Conservation (phyloP, 306 rosid species). For the Hippophae gyantsensis region DNA sequence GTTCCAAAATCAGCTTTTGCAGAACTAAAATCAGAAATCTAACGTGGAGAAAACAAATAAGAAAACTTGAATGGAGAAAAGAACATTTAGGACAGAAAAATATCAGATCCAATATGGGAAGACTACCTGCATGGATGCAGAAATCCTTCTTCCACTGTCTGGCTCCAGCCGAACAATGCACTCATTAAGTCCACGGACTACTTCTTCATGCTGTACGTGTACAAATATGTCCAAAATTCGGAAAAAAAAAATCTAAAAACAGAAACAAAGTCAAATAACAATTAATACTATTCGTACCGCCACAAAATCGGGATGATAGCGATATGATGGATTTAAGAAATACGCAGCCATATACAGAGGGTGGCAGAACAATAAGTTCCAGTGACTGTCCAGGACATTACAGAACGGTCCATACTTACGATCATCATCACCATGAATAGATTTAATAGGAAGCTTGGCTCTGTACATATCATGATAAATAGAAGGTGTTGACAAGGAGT, state of each 20-base stretch:
- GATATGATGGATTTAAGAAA: constrained; percentile 85
- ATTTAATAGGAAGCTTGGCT: constrained; percentile 72
- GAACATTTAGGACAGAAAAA: constrained; percentile 7
- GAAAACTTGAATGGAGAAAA: constrained; percentile 2
- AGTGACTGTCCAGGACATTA: constrained; percentile 70
- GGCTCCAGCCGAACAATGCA: constrained; percentile 83
- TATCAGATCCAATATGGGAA: constrained; percentile 6
- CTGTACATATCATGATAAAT: constrained; percentile 68
- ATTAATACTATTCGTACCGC: constrained; percentile 47
- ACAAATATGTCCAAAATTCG: constrained; percentile 25
- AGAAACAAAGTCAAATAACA: constrained; percentile 12
- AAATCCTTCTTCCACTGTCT: constrained; percentile 60
- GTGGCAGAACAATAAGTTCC: constrained; percentile 71
- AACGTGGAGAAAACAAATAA: constrained; percentile 16
- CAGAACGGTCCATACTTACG: constrained; percentile 83
- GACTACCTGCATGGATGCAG: constrained; percentile 81
- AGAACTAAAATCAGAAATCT: constrained; percentile 75
- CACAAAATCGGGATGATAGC: constrained; percentile 68
- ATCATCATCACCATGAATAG: constrained; percentile 53
- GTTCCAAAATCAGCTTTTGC: constrained; percentile 96
- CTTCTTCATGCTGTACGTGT: constrained; percentile 66
- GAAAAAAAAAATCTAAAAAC: constrained; percentile 20
- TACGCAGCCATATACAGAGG: constrained; percentile 86
- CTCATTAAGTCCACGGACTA: constrained; percentile 75
- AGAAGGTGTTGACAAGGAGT: constrained; percentile 65